Evolutionary conservation across 192 early-diverging fungal species (phyloP).

Genomic region (Linnemannia elongata): DNA sequence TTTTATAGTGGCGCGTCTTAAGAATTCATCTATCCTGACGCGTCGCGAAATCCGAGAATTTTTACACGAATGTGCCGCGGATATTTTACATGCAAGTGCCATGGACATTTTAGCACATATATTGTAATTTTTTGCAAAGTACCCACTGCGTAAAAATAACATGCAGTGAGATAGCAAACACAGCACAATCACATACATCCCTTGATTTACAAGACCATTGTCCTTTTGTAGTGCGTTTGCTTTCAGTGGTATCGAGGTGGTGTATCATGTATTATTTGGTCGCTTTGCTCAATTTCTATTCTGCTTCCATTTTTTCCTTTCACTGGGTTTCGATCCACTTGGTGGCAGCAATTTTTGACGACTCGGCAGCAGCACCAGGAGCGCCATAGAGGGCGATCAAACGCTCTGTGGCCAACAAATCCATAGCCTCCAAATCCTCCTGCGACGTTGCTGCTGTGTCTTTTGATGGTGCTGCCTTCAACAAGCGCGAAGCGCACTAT

Average conservation of each 20-base stretch:
- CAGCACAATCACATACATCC: too few relatives aligned
- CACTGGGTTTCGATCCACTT: constrained; percentile 53
- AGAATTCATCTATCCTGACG: too few relatives aligned
- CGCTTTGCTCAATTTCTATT: neutral
- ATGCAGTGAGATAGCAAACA: too few relatives aligned
- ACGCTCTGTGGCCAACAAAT: constrained; percentile 50
- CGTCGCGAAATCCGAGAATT: too few relatives aligned
- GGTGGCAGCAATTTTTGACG: constrained; percentile 31
- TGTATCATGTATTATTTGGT: neutral
- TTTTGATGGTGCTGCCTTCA: constrained; percentile 49
- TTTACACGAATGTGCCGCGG: too few relatives aligned
- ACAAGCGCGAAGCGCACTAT: constrained; percentile 49
- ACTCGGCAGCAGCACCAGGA: constrained; percentile 6
- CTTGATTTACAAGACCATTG: too few relatives aligned
- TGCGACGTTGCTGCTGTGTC: constrained; percentile 37
- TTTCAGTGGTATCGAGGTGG: neutral
- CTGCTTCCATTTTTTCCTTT: neutral
- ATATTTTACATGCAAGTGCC: too few relatives aligned
- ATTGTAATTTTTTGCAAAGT: too few relatives aligned
- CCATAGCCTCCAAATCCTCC: constrained; percentile 50
- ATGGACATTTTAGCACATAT: too few relatives aligned
- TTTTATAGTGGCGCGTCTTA: too few relatives aligned
- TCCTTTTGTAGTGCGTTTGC: neutral
- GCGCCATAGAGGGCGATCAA: constrained; percentile 44
- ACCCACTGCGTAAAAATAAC: too few relatives aligned